phyloP scores from a whole-genome alignment of 1,284 basidiomycete species.

The Cutaneotrichosporon arboriforme region DNA sequence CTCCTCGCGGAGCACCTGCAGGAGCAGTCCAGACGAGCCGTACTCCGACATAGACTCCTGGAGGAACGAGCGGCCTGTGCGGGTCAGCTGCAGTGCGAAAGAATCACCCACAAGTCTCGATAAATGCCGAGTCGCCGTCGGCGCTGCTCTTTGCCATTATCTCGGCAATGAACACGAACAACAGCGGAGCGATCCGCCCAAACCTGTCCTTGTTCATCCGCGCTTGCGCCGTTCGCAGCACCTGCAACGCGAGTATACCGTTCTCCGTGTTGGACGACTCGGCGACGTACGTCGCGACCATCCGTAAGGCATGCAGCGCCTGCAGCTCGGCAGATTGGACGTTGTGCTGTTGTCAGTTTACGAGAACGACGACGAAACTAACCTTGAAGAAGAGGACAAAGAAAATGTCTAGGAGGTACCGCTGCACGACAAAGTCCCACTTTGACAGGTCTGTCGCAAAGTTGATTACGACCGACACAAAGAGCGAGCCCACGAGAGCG shows the following conservation, averaged over 20 bases:
- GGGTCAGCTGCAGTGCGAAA: background rate
- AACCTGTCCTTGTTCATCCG: constrained; percentile 28
- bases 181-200: constrained; percentile 25
- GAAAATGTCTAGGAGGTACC: constrained; percentile 33
- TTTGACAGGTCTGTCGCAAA: constrained; percentile 25
- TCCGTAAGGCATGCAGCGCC: constrained; percentile 26
- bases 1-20: constrained; percentile 26
- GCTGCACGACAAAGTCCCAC: constrained; percentile 26
- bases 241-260: constrained; percentile 27
- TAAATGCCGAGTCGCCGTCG: constrained; percentile 6
- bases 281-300: constrained; percentile 26
- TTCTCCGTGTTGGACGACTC: constrained; percentile 25
- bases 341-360: constrained; percentile 27
- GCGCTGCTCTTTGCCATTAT: constrained; percentile 17
- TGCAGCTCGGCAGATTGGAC: constrained; percentile 29
- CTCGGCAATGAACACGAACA: constrained; percentile 21
- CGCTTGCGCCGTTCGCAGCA: constrained; percentile 30
- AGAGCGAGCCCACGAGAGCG: constrained; percentile 30
- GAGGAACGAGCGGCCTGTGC: constrained; percentile 4
- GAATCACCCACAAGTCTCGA: constrained; percentile 14
- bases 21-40: constrained; percentile 30
- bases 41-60: constrained; percentile 13
- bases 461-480: constrained; percentile 34
- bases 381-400: constrained; percentile 41
- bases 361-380: background rate